phyloP scores from a whole-genome alignment of 129 eudicot species.

The Solidago caesia region DNA sequence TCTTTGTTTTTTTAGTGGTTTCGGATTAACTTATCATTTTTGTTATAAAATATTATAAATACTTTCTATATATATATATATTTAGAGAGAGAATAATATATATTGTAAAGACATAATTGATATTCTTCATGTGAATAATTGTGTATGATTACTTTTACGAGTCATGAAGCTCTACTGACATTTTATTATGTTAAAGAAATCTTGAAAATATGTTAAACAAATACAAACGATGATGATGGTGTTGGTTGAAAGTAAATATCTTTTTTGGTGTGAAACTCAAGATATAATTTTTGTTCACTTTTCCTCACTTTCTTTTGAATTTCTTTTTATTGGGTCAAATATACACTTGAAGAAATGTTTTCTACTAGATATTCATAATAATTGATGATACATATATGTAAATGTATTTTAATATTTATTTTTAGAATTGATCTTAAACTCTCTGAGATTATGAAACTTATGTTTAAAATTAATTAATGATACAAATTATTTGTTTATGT shows the following conservation, averaged over 20 bases:
- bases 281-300: slow-evolving; percentile 32
- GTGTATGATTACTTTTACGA: slow-evolving; percentile 31
- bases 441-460: neutral
- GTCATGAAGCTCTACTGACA: slow-evolving; percentile 3
- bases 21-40: no score
- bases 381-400: no score
- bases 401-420: no score
- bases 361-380: neutral
- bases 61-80: neutral
- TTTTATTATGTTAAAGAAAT: slow-evolving; percentile 17
- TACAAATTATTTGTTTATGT: no score
- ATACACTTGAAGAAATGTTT: neutral
- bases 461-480: no score
- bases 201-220: neutral
- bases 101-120: slow-evolving; percentile 8
- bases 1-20: neutral
- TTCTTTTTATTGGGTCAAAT: slow-evolving; percentile 32
- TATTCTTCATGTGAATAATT: slow-evolving; percentile 34
- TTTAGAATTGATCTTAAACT: no score
- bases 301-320: slow-evolving; percentile 14
- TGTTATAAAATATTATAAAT: neutral
- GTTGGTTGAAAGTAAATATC: slow-evolving; percentile 39
- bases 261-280: slow-evolving; percentile 42
- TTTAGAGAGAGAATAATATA: neutral
- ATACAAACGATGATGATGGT: slow-evolving; percentile 33